phyloP scores from a whole-genome alignment of 805 yeast species.

The Naumovozyma castellii region DNA sequence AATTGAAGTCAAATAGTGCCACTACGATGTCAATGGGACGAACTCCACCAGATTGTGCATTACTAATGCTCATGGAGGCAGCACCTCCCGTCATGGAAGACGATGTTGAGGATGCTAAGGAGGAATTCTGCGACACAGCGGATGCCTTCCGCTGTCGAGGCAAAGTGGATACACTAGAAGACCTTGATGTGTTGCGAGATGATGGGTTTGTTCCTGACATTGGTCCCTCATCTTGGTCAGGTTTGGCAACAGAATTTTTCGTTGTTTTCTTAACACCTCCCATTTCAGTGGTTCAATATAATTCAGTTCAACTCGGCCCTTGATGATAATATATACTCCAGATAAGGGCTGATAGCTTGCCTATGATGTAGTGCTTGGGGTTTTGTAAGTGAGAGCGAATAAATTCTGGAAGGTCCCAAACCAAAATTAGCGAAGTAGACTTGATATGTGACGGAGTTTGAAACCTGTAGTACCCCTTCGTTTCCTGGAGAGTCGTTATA shows the following conservation, averaged over 20 bases:
- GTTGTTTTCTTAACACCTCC: background rate
- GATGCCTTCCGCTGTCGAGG: background rate
- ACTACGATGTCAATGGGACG: conserved; percentile 10
- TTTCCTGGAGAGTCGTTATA: background rate
- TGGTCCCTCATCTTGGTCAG: background rate
- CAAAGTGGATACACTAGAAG: background rate
- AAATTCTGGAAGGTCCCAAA: too few species aligned
- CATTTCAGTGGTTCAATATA: too few species aligned
- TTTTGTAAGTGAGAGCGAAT: too few species aligned
- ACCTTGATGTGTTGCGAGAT: background rate
- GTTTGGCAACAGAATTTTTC: background rate
- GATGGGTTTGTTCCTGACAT: background rate
- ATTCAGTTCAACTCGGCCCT: too few species aligned
- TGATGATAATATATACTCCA: too few species aligned
- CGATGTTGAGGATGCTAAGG: background rate
- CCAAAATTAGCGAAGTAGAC: too few species aligned
- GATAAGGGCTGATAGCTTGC: too few species aligned
- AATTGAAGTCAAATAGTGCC: conserved; percentile 9
- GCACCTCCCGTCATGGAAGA: background rate
- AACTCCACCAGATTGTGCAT: too few species aligned
- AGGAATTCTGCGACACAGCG: background rate
- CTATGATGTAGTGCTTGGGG: too few species aligned
- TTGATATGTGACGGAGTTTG: too few species aligned
- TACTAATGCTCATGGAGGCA: too few species aligned
- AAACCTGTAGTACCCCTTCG: too few species aligned